A percentile compares a stretch with the other conserved stretches of the same genome.
Evolutionary conservation across 176 grass and related monocot species (phyloP).

Genomic region (Oryza officinalis): DNA sequence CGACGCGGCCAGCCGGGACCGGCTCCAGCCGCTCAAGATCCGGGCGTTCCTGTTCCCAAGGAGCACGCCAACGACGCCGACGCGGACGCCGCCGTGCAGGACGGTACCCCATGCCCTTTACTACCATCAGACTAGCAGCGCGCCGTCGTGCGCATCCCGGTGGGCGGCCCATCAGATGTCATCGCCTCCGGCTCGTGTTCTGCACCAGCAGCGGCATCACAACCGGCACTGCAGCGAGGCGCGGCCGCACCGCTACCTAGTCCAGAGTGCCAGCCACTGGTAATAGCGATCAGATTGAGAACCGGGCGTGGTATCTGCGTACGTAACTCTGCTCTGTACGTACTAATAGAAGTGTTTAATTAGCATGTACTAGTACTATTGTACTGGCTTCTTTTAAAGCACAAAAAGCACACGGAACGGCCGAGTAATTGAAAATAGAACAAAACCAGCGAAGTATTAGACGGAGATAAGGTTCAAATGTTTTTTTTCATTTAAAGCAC

Average conservation of each 20-base stretch:
- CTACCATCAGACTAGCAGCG: not conserved
- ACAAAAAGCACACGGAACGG: not conserved
- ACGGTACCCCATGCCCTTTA: not conserved
- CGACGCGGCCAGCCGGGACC: conserved; percentile 44
- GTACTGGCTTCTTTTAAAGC: not conserved
- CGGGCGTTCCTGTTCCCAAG: conserved; percentile 63
- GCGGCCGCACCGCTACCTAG: conserved; percentile 26
- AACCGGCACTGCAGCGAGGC: not conserved
- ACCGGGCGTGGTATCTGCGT: not conserved
- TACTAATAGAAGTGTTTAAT: not conserved
- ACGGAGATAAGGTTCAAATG: not conserved
- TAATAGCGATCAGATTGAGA: conserved; percentile 14
- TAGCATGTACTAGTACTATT: not conserved
- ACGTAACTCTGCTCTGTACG: not conserved
- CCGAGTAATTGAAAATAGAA: not conserved
- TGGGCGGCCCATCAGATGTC: conserved; percentile 30
- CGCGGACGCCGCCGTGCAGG: not conserved
- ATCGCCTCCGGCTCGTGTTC: conserved; percentile 12
- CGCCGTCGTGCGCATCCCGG: not conserved
- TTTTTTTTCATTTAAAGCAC: too few species aligned
- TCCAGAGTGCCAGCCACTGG: conserved; percentile 52
- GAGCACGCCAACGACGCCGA: not conserved
- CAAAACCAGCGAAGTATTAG: not conserved
- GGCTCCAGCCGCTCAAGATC: conserved; percentile 50
- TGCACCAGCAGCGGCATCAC: not conserved